Base-by-base conservation (phyloP, 306 rosid genomes). In the Cicer chorassanicum region DNA sequence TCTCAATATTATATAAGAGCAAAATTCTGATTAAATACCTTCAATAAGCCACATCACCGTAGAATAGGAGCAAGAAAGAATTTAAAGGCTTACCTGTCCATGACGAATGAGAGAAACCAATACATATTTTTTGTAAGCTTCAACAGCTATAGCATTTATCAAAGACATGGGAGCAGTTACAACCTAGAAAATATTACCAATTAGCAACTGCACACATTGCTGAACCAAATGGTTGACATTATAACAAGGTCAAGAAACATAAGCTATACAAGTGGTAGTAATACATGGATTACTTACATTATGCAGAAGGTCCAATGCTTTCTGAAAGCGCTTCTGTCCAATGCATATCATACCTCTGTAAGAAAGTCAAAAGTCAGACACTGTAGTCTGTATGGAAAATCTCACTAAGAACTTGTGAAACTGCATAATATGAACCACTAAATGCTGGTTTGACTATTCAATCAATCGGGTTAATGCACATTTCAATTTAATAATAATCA, bases 251-350 rank as follows among this genome's bases (percentile, higher is more conserved):
- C 65, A 71, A 11, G 8, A 41, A 83, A 49, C 64, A 74, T 39
- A 8, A 29, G n/a, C 21, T 59, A 65, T 59, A 68, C 44, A 77
- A 78, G 73, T 18, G 34, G 29, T 21, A 82, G 73, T 9, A 38
- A 13, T 36, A 72, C 41, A 36, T 49, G 65, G 77, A 81, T 68
- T 40, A 70, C 86, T 44, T 45, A 95, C 99, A 82, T 92, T 95
- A 78, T 86, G 99, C 42, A 95, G 91, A 79, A 95, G 99, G 83
- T 90, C 99, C 86, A 95, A 76, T 15, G 98, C 98, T 83, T 89
- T 95, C 43, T 64, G 87, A 82, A 82, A 95, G 77, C 56, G 74
- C 89, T 95, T 95, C 79, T 82, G 90, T 72, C 99, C 99, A 12
- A 95, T 82, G 87, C 97, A 95, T 79, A 90, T 88, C 97, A 95